Conservation (phyloP, 805 yeast genomes). For the Candida schatavii region DNA sequence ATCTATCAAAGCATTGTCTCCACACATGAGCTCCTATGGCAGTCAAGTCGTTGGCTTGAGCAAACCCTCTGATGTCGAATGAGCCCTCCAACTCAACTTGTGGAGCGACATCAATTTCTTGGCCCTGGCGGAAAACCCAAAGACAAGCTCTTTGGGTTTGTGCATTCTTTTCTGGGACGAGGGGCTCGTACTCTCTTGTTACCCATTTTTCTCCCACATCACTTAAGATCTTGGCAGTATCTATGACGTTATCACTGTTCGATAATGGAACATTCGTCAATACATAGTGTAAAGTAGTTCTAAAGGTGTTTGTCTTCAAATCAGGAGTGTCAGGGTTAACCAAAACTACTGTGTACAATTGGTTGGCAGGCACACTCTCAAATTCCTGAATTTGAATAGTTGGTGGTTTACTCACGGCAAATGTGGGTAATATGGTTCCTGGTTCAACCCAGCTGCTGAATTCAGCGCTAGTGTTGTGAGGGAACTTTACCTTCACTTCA, state of each 20-base stretch:
- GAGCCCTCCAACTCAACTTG: slow-evolving; percentile 35
- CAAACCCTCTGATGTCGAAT: slow-evolving; percentile 76
- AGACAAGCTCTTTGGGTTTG: slow-evolving; percentile 79
- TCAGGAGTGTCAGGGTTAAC: slow-evolving; percentile 95
- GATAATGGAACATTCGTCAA: slow-evolving; percentile 62
- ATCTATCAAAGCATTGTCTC: slow-evolving; percentile 82
- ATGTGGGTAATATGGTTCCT: slow-evolving; percentile 70
- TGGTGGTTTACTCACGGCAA: slow-evolving; percentile 76
- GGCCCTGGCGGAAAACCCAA: slow-evolving; percentile 84
- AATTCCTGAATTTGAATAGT: slow-evolving; percentile 72
- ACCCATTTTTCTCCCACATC: slow-evolving; percentile 29
- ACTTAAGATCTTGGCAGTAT: slow-evolving; percentile 36
- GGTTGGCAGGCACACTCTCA: slow-evolving; percentile 43
- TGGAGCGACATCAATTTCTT: slow-evolving; percentile 14
- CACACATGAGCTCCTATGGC: slow-evolving; percentile 91
- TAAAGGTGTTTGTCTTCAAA: slow-evolving; percentile 60
- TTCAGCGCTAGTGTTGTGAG: slow-evolving; percentile 54
- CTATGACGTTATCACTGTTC: slow-evolving; percentile 56
- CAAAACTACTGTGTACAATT: slow-evolving; percentile 70
- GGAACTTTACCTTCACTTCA: slow-evolving; percentile 72
- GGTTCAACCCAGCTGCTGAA: slow-evolving; percentile 74
- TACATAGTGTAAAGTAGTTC: slow-evolving; percentile 76
- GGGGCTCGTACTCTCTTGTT: slow-evolving; percentile 67
- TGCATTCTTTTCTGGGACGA: slow-evolving; percentile 85
- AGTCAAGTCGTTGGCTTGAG: slow-evolving; percentile 48